Evolutionary conservation across 2,329 filamentous ascomycete genomes (phyloP).

Genomic region (Clonostachys sp.): DNA sequence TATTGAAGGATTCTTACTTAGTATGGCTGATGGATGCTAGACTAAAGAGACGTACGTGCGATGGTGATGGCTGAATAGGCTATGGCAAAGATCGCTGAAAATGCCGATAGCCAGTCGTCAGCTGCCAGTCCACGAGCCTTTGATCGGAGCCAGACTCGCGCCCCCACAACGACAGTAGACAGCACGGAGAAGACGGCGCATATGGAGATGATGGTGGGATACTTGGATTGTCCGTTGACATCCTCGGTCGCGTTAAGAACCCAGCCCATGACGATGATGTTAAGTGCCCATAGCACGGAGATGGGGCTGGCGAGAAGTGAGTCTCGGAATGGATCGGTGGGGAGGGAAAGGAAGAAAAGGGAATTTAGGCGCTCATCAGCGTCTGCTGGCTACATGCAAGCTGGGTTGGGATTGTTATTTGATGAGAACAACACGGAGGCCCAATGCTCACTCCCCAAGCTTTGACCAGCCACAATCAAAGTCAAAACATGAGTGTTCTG

Average conservation of each 20-base stretch:
- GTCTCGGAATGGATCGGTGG: no score
- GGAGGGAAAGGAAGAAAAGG: no score
- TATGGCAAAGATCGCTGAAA: constrained; percentile 39
- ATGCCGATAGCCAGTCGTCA: constrained; percentile 38
- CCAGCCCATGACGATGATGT: constrained; percentile 42
- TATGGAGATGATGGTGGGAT: constrained; percentile 41
- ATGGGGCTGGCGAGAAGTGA: no score
- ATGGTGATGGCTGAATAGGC: constrained; percentile 46
- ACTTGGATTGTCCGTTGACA: constrained; percentile 40
- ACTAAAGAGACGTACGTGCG: constrained; percentile 27
- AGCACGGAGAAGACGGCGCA: constrained; percentile 36
- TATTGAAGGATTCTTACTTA: constrained; percentile 9
- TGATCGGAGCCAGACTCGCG: constrained; percentile 35
- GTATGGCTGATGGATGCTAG: background rate
- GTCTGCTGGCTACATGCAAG: no score
- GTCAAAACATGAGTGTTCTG: no score
- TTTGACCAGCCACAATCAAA: no score
- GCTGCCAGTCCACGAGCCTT: constrained; percentile 35
- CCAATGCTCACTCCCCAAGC: no score
- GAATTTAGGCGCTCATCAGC: no score
- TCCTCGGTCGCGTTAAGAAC: constrained; percentile 42
- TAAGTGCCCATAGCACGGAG: no score
- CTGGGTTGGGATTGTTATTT: no score
- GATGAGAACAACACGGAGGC: no score
- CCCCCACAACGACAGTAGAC: constrained; percentile 31